These are phyloP conservation scores for Fraxinus pennsylvanica DNA, from an alignment of 257 asterid species.

Conservation along the genomic window DNA sequence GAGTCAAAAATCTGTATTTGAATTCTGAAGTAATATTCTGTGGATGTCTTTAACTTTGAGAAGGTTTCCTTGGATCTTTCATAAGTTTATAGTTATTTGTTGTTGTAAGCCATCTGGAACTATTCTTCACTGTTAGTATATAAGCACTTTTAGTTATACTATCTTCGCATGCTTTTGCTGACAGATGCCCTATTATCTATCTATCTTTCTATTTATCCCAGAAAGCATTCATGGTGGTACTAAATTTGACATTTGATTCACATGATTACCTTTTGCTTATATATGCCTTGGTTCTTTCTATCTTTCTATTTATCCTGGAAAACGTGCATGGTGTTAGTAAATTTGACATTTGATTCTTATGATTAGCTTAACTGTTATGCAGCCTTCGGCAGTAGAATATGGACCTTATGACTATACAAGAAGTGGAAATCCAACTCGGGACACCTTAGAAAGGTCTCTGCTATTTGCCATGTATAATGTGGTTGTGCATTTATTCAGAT, in stretches of 20 bases:
- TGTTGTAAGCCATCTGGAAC: background rate
- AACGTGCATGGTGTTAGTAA: background rate
- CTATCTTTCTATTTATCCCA: background rate
- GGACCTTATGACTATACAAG: constrained; percentile 93
- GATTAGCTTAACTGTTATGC: constrained; percentile 24
- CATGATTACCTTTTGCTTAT: background rate
- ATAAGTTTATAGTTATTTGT: background rate
- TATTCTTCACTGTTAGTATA: background rate
- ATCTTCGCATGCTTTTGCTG: background rate
- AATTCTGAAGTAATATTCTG: constrained; percentile 1
- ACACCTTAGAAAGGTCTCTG: constrained; percentile 73
- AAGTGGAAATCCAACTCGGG: constrained; percentile 98
- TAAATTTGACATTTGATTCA: background rate
- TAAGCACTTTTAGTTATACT: background rate
- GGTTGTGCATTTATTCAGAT: background rate
- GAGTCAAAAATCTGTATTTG: background rate
- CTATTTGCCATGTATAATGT: constrained; percentile 23
- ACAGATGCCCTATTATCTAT: background rate
- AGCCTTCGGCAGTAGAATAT: constrained; percentile 86
- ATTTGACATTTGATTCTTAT: background rate
- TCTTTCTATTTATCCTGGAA: background rate
- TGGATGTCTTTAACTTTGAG: background rate
- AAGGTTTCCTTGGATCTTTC: background rate
- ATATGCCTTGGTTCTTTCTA: background rate
- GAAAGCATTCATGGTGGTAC: background rate